These are phyloP conservation scores for Lactarius psammicola DNA, from an alignment of 768 basidiomycete species.

Conservation along the genomic window DNA sequence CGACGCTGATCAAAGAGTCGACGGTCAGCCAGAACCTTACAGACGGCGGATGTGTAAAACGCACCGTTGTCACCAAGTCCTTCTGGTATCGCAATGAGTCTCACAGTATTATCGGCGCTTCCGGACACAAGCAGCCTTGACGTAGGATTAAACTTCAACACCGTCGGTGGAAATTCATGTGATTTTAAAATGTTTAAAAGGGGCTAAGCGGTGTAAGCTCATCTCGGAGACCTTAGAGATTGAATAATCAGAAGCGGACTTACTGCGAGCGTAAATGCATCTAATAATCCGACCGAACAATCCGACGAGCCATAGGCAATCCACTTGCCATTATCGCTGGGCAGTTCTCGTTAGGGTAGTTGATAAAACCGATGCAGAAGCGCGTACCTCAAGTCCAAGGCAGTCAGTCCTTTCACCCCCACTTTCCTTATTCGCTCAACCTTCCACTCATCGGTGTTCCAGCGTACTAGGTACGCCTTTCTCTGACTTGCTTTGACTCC, in stretches of 20 bases:
- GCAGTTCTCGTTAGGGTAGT: background rate
- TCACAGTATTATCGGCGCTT: conserved; percentile 85
- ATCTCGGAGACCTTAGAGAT: background rate
- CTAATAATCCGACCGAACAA: conserved; percentile 78
- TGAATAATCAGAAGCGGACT: background rate
- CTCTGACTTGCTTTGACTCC: conserved; percentile 52
- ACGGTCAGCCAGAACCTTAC: background rate
- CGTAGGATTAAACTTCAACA: conserved; percentile 82
- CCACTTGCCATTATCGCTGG: conserved; percentile 74
- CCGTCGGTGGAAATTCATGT: conserved; percentile 92
- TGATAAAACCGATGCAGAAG: conserved; percentile 6
- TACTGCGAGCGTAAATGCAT: conserved; percentile 74
- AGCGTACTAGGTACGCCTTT: conserved; percentile 66
- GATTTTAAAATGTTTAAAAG: conserved; percentile 85
- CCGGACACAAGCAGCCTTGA: conserved; percentile 82
- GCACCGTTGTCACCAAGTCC: conserved; percentile 39
- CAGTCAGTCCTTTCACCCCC: conserved; percentile 77
- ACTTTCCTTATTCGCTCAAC: conserved; percentile 67
- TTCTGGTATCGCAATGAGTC: conserved; percentile 72
- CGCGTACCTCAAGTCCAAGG: conserved; percentile 80
- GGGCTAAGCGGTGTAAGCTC: conserved; percentile 51
- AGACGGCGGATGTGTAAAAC: background rate
- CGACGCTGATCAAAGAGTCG: conserved; percentile 34
- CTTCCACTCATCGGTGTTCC: conserved; percentile 71
- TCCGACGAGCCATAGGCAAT: conserved; percentile 89